A percentile compares a stretch with the other conserved stretches of the same genome.
These are phyloP conservation scores for Phytophthora multivora DNA, from an alignment of 352 stramenopile genomes.

Conservation along the genomic window DNA sequence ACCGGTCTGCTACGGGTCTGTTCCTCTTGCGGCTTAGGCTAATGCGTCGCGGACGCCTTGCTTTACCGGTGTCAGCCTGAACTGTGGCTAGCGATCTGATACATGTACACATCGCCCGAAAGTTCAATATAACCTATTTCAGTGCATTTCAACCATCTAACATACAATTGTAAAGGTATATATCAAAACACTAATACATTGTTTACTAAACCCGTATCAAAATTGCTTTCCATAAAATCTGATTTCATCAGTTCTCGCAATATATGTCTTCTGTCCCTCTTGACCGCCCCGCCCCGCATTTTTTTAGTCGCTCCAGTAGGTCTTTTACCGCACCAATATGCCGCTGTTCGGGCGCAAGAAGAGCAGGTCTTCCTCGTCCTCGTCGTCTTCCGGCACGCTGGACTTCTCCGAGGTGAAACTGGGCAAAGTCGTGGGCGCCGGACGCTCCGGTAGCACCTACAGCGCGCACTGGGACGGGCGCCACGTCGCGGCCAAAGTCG, in stretches of 20 bases:
- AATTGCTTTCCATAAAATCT: too few species aligned
- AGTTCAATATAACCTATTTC: not conserved
- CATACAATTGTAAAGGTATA: too few species aligned
- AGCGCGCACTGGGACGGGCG: constrained; percentile 54
- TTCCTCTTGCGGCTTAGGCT: too few species aligned
- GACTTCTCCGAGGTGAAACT: constrained; percentile 56
- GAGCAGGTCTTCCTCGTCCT: constrained; percentile 20
- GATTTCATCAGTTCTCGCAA: not conserved
- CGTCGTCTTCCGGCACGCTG: constrained; percentile 20
- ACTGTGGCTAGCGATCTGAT: too few species aligned
- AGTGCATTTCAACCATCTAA: not conserved
- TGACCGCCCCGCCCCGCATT: not conserved
- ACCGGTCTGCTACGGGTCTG: too few species aligned
- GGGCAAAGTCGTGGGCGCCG: constrained; percentile 45
- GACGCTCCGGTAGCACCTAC: constrained; percentile 62
- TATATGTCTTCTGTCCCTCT: not conserved
- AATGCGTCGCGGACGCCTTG: too few species aligned
- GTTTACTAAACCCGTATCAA: too few species aligned
- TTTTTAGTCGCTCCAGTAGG: constrained; percentile 3
- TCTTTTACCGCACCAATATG: constrained; percentile 10
- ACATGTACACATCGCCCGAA: not conserved
- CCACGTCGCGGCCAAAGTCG: constrained; percentile 58
- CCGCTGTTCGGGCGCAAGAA: constrained; percentile 28
- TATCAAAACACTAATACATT: too few species aligned
- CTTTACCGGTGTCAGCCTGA: too few species aligned